Evolutionary conservation across 352 stramenopile genomes (phyloP).

Genomic region (Globisporangium ultimum): DNA sequence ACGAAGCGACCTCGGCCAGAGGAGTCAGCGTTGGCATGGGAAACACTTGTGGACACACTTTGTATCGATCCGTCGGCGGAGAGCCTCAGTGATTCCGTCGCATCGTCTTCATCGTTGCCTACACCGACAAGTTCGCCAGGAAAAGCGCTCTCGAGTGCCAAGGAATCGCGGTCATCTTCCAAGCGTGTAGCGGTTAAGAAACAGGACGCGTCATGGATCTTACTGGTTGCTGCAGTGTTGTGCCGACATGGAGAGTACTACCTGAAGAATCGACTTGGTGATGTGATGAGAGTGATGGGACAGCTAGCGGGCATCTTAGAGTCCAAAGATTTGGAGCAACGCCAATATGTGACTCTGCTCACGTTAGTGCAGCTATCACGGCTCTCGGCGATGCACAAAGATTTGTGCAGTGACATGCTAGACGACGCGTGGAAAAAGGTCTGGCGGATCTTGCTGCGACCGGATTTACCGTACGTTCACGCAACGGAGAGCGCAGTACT

Average conservation of each 20-base stretch:
- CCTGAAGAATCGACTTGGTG: conserved; percentile 45
- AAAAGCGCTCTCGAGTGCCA: conserved; percentile 11
- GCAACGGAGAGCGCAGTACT: conserved; percentile 42
- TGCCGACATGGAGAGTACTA: conserved; percentile 54
- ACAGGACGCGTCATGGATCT: conserved; percentile 37
- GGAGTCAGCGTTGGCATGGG: conserved; percentile 33
- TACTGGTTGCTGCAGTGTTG: conserved; percentile 44
- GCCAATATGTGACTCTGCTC: conserved; percentile 43
- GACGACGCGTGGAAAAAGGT: conserved; percentile 44
- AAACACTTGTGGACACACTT: conserved; percentile 39
- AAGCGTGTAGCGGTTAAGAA: conserved; percentile 26
- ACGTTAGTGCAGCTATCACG: conserved; percentile 49
- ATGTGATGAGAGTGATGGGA: conserved; percentile 53
- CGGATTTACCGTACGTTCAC: conserved; percentile 48
- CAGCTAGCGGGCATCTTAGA: conserved; percentile 41
- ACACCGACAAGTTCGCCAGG: neutral
- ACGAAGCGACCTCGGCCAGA: conserved; percentile 12
- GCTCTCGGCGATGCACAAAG: conserved; percentile 26
- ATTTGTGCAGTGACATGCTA: conserved; percentile 30
- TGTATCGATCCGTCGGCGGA: conserved; percentile 24
- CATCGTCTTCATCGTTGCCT: conserved; percentile 23
- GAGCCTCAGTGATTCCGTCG: conserved; percentile 12
- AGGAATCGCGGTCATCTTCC: conserved; percentile 11
- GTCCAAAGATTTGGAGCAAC: conserved; percentile 43
- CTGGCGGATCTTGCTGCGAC: conserved; percentile 45